Conservation (phyloP, 2,329 filamentous ascomycete genomes). For the Curvularia lunata region DNA sequence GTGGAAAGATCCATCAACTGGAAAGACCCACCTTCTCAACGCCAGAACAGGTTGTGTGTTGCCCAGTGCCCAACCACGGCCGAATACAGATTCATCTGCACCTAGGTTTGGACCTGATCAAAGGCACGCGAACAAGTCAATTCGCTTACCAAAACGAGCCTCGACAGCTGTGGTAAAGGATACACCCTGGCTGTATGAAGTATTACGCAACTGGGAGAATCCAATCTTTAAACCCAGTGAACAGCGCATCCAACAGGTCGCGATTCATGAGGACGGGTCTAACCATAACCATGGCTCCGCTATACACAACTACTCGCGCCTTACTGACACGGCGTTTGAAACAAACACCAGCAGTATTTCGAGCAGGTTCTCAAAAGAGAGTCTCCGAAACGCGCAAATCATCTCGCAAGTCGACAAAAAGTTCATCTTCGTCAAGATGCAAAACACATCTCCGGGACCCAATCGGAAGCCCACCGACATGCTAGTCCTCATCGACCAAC, state of each 20-base stretch:
- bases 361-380: constrained; percentile 64
- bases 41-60: constrained; percentile 60
- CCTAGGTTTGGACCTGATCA: constrained; percentile 16
- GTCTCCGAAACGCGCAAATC: constrained; percentile 61
- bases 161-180: constrained; percentile 14
- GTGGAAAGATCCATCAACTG: constrained; percentile 69
- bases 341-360: constrained; percentile 28
- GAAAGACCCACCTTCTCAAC: constrained; percentile 60
- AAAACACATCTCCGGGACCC: not conserved
- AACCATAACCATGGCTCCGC: constrained; percentile 1
- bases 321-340: constrained; percentile 32
- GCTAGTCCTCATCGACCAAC: constrained; percentile 85
- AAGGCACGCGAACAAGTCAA: constrained; percentile 32
- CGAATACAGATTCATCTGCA: constrained; percentile 13
- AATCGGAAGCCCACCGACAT: constrained; percentile 39
- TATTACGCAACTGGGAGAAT: constrained; percentile 74
- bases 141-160: constrained; percentile 40
- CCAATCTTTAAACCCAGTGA: constrained; percentile 70
- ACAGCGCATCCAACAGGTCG: constrained; percentile 51
- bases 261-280: constrained; percentile 25
- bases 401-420: constrained; percentile 88
- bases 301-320: constrained; percentile 18
- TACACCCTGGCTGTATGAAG: constrained; percentile 63
- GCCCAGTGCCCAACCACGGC: constrained; percentile 20
- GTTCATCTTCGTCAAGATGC: constrained; percentile 76